These are phyloP conservation scores for Coemansia sp. DNA, from an alignment of 371 early-diverging fungal genomes.

Conservation along the genomic window DNA sequence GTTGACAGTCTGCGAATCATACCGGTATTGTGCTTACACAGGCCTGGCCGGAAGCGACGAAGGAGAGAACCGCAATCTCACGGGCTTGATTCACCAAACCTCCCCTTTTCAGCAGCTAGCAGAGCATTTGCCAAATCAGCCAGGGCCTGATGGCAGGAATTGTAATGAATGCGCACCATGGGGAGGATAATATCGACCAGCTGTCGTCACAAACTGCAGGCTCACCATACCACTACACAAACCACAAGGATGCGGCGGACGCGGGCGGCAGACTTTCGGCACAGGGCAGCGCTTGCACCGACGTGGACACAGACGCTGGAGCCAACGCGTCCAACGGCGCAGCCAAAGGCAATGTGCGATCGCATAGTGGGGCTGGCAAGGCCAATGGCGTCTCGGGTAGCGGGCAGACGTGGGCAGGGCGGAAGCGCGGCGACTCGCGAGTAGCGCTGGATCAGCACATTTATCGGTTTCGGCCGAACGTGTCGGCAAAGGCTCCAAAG, in stretches of 20 bases:
- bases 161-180: slow-evolving; percentile 26
- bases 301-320: slow-evolving; percentile 10
- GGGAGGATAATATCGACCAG: slow-evolving; percentile 27
- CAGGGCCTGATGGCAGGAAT: slow-evolving; percentile 33
- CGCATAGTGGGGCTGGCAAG: not conserved
- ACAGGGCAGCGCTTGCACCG: not conserved
- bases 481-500: slow-evolving; percentile 8
- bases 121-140: not conserved
- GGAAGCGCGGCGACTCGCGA: slow-evolving; percentile 2
- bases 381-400: not conserved
- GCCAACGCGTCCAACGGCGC: not conserved
- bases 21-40: too few relatives aligned
- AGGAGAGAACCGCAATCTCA: too few relatives aligned
- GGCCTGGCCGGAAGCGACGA: too few relatives aligned
- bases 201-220: slow-evolving; percentile 25
- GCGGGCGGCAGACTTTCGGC: not conserved
- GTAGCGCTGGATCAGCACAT: not conserved
- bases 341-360: not conserved
- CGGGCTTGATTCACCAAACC: too few relatives aligned
- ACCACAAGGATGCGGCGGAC: not conserved
- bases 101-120: not conserved
- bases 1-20: too few relatives aligned
- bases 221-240: slow-evolving; percentile 25
- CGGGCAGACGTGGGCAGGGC: not conserved
- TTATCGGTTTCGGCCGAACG: not conserved